A percentile compares a stretch with the other conserved stretches of the same genome.
These are phyloP conservation scores for Gypsophila paniculata DNA, from an alignment of 179 eudicot genomes.

Conservation along the genomic window DNA sequence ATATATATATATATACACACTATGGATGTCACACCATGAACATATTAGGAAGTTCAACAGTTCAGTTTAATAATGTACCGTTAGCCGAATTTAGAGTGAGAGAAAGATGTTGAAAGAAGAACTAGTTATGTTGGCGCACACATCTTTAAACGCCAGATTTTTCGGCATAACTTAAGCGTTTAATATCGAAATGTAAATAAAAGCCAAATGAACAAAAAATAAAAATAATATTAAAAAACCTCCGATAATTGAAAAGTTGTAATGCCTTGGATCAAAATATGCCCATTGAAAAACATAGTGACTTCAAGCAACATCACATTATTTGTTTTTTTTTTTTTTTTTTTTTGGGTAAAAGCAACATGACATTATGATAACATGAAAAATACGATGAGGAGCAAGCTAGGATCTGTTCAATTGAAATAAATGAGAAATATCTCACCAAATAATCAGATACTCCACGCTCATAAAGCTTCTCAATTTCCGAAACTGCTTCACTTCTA, in stretches of 20 bases:
- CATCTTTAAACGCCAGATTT: not conserved
- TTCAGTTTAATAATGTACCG: not conserved
- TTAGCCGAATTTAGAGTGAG: not conserved
- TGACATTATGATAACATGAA: not conserved
- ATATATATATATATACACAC: too few species aligned
- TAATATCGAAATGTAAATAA: not conserved
- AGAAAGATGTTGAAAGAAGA: not conserved
- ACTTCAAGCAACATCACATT: not conserved
- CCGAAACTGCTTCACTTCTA: constrained; percentile 56
- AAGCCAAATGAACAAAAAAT: not conserved
- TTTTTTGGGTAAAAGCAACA: too few species aligned
- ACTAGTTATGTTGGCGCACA: not conserved
- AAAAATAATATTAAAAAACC: not conserved
- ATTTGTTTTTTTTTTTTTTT: too few species aligned
- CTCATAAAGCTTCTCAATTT: constrained; percentile 68
- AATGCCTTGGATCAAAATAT: not conserved
- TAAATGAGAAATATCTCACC: constrained; percentile 38
- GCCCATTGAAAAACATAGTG: not conserved
- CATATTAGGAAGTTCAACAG: not conserved
- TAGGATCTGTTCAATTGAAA: not conserved
- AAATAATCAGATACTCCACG: constrained; percentile 79
- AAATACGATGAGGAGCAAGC: not conserved
- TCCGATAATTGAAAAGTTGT: too few species aligned
- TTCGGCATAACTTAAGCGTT: not conserved
- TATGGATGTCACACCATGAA: not conserved